These are phyloP conservation scores for Coriolopsis trogii DNA, from an alignment of 1,284 basidiomycete genomes.

Conservation along the genomic window DNA sequence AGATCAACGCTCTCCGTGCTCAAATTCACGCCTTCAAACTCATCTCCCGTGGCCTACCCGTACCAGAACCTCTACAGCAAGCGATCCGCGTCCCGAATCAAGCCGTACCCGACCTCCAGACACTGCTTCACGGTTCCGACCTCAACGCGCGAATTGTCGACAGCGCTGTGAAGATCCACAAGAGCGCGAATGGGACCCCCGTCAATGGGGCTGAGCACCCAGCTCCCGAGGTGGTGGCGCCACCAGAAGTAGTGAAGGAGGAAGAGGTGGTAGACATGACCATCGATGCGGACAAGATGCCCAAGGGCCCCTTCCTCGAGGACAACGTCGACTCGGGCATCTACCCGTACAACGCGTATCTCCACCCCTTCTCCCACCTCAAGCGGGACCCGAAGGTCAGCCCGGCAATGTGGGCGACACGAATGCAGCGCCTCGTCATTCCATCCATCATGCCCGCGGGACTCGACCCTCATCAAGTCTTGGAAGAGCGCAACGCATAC, in stretches of 20 bases:
- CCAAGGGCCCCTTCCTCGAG: conserved; percentile 75
- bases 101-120: conserved; percentile 65
- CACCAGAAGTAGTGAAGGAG: conserved; percentile 17
- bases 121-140: conserved; percentile 60
- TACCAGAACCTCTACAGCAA: conserved; percentile 81
- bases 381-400: conserved; percentile 63
- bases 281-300: conserved; percentile 46
- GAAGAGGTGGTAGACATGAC: conserved; percentile 33
- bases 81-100: conserved; percentile 71
- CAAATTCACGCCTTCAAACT: conserved; percentile 93
- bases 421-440: conserved; percentile 81
- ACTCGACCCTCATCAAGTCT: conserved; percentile 88
- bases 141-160: conserved; percentile 69
- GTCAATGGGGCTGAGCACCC: conserved; percentile 19
- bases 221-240: background rate
- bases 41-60: conserved; percentile 76
- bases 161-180: conserved; percentile 78
- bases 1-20: conserved; percentile 82
- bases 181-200: conserved; percentile 45
- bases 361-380: conserved; percentile 82
- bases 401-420: conserved; percentile 64
- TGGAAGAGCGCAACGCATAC: conserved; percentile 91
- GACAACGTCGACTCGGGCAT: conserved; percentile 82
- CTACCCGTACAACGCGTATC: conserved; percentile 96
- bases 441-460: conserved; percentile 93